A percentile compares a stretch with the other conserved stretches of the same genome.
Conservation (phyloP, 2,329 filamentous ascomycete genomes). For the Claviceps africana region DNA sequence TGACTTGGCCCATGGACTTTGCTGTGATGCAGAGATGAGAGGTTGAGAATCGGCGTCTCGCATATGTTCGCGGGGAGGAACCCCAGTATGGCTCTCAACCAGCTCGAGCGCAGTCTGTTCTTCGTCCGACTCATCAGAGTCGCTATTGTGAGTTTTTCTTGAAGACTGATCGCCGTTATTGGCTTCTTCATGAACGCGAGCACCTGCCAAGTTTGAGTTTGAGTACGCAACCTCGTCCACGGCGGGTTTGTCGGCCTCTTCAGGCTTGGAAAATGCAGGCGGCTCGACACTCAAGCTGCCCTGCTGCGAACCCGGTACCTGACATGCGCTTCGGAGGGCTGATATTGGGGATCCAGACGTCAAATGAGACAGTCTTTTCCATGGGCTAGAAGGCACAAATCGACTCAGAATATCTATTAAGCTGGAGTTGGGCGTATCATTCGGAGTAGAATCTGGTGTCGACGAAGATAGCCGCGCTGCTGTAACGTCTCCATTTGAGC, state of each 20-base stretch:
- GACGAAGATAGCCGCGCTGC: neutral
- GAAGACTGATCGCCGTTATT: neutral
- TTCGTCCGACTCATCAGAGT: neutral
- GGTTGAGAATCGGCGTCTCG: neutral
- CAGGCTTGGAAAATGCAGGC: neutral
- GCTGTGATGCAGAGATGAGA: constrained; percentile 4
- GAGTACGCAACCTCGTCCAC: neutral
- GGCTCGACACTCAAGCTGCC: neutral
- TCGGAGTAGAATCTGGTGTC: neutral
- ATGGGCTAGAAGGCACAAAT: constrained; percentile 13
- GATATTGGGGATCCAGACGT: neutral
- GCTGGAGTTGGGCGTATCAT: constrained; percentile 8
- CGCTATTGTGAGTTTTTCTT: neutral
- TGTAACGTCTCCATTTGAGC: neutral
- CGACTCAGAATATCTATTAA: constrained; percentile 12
- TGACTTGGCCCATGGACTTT: constrained; percentile 7
- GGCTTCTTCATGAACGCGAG: neutral
- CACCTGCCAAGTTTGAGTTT: neutral
- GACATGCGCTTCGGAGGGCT: neutral
- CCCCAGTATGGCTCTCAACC: neutral
- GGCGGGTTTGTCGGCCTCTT: neutral
- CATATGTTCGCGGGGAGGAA: neutral
- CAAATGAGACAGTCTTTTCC: constrained; percentile 11
- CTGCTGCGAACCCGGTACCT: neutral
- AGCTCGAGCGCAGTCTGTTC: neutral